A percentile compares a stretch with the other conserved stretches of the same genome.
Evolutionary conservation across 257 asterid genomes (phyloP).

Genomic region (Linaria vulgaris): DNA sequence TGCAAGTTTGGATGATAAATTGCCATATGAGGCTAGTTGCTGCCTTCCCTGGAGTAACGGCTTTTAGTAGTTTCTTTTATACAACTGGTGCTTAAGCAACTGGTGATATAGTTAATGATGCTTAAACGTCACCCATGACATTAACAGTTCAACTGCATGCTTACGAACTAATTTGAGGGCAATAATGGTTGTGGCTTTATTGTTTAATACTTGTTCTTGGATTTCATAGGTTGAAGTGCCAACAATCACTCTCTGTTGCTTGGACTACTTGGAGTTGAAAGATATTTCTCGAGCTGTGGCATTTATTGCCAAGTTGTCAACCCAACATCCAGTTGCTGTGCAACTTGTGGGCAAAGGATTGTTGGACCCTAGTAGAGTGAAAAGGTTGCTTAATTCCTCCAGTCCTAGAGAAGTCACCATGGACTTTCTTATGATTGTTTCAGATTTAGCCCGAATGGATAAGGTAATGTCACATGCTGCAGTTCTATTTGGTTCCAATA

Average conservation of each 20-base stretch:
- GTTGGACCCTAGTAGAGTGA: slow-evolving; percentile 72
- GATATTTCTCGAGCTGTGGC: slow-evolving; percentile 84
- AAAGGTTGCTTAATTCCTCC: slow-evolving; percentile 58
- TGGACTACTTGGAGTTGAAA: slow-evolving; percentile 75
- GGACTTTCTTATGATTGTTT: slow-evolving; percentile 91
- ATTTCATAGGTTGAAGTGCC: slow-evolving; percentile 69
- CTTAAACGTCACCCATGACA: background rate
- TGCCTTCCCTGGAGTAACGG: background rate
- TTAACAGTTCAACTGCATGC: background rate
- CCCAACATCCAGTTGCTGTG: slow-evolving; percentile 75
- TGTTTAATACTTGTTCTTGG: slow-evolving; percentile 17
- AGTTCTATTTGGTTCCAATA: slow-evolving; percentile 16
- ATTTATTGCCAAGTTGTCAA: slow-evolving; percentile 78
- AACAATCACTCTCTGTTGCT: slow-evolving; percentile 61
- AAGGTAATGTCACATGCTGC: slow-evolving; percentile 50
- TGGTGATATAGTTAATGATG: slow-evolving; percentile 1
- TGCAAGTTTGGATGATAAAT: slow-evolving; percentile 12
- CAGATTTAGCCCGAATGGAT: slow-evolving; percentile 98
- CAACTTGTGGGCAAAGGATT: slow-evolving; percentile 87
- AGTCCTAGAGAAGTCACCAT: slow-evolving; percentile 79
- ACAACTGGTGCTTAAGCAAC: slow-evolving; percentile 10
- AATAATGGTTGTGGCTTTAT: slow-evolving; percentile 11
- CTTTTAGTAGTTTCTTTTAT: background rate
- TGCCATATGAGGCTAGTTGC: background rate
- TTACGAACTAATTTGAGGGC: slow-evolving; percentile 16